phyloP scores from a whole-genome alignment of 306 rosid genomes.

The Aeschynomene evenia region DNA sequence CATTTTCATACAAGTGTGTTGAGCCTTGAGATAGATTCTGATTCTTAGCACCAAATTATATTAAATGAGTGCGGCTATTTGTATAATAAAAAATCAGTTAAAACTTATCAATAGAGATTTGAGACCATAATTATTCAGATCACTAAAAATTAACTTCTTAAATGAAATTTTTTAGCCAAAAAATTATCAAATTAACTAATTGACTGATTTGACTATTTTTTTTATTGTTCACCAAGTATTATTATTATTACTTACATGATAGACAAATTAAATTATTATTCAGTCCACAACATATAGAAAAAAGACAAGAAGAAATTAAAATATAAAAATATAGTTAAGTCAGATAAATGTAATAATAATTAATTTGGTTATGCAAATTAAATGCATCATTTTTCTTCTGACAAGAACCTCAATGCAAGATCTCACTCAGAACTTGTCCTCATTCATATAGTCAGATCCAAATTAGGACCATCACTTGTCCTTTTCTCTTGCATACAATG shows the following conservation, averaged over 20 bases:
- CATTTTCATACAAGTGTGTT: neutral
- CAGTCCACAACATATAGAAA: slow-evolving; percentile 29
- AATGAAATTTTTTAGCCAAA: too few relatives aligned
- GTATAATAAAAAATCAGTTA: too few relatives aligned
- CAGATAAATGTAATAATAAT: slow-evolving; percentile 30
- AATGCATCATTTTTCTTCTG: slow-evolving; percentile 38
- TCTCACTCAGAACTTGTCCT: slow-evolving; percentile 79
- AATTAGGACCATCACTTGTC: slow-evolving; percentile 58
- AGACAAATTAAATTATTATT: slow-evolving; percentile 32
- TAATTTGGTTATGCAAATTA: slow-evolving; percentile 27
- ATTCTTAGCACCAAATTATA: slow-evolving; percentile 18
- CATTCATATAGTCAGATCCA: slow-evolving; percentile 88
- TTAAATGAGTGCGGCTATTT: too few relatives aligned
- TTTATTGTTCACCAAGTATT: too few relatives aligned
- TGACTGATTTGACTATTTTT: too few relatives aligned
- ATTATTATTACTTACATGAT: neutral
- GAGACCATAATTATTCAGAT: too few relatives aligned
- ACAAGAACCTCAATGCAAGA: slow-evolving; percentile 70
- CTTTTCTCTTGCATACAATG: slow-evolving; percentile 30
- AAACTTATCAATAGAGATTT: too few relatives aligned
- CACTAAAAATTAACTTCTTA: too few relatives aligned
- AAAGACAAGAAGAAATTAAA: slow-evolving; percentile 29
- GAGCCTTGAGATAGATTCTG: neutral
- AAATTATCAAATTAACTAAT: too few relatives aligned
- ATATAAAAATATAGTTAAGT: slow-evolving; percentile 29